Base-by-base conservation (phyloP, 2,329 filamentous ascomycete genomes). In the Diplocarpon rosae region DNA sequence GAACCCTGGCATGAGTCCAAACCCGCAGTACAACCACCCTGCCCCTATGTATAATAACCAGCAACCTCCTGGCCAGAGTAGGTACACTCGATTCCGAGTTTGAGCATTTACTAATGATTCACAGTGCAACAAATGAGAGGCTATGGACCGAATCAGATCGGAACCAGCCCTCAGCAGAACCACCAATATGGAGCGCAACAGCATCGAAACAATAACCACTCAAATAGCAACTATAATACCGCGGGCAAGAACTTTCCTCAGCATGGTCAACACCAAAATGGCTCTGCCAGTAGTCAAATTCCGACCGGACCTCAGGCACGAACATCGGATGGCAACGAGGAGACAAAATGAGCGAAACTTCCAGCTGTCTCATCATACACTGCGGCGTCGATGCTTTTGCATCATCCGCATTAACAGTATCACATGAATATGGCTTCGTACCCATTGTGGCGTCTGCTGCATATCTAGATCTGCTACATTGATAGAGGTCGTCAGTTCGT, bases 41-140 rank as follows among this genome's bases (percentile, higher is more conserved):
- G 49, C 50, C 60, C 83, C 83, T 31, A 76, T 78, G 42, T 88
- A 83, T 63, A 70, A 83, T 63, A 70, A 72, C 47, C 76, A 78
- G 28, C 83, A 83, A 54, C 83, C 84, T 53, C 75, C 76, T 52
- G 78, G 74, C 56, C 81, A 84, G 63, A 83, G 83, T 85, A 78
- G 75, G 83, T 50, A 37, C 42, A 43, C n/a, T 6, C 29, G 30
- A 15, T 13, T 15, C 9, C 14, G n/a, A 7, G 11, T 7, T 20
- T 38, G 10, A 6, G 12, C 9, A 2, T 1, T 15, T 68, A 65
- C 63, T 62, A 63, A 61, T 44, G 51, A 51, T 50, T 53, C 47
- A 55, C 43, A 81, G 75, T 80, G 69, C 73, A 10, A n/a, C 30
- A 70, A 48, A 71, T 73, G 56, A 74, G 78, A 56, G 72, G 71